Evolutionary conservation across 176 grass and related monocot species (phyloP).

Genomic region (Bolboschoenus planiculmis): DNA sequence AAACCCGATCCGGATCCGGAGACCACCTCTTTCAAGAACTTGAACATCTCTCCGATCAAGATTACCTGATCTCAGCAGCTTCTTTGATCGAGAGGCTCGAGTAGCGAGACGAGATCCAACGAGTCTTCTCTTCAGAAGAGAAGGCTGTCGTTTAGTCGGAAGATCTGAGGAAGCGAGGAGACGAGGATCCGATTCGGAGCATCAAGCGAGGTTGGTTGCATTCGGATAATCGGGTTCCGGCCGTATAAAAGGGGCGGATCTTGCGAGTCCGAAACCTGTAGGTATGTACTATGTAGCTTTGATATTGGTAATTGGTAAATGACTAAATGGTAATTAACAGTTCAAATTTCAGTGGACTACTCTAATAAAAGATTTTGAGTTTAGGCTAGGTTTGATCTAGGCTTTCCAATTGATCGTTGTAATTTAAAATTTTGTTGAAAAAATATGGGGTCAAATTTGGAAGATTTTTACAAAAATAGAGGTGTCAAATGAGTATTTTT

Average conservation of each 20-base stretch:
- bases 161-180: constrained; percentile 39
- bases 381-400: not conserved
- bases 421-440: too few relatives aligned
- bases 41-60: constrained; percentile 52
- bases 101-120: constrained; percentile 7
- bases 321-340: too few relatives aligned
- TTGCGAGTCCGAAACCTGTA: not conserved
- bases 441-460: too few relatives aligned
- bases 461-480: too few relatives aligned
- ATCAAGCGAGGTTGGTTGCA: not conserved
- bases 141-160: constrained; percentile 6
- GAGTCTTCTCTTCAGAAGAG: constrained; percentile 1
- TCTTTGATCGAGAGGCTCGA: not conserved
- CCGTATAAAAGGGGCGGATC: not conserved
- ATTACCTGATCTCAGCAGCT: constrained; percentile 4
- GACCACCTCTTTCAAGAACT: constrained; percentile 95
- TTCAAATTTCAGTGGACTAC: not conserved
- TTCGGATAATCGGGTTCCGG: not conserved
- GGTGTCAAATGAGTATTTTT: too few relatives aligned
- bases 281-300: not conserved
- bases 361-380: not conserved
- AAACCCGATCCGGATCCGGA: constrained; percentile 88
- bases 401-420: not conserved
- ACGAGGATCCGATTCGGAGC: constrained; percentile 21
- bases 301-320: too few relatives aligned